Evolutionary conservation across 164 flowering plant genomes (phyloP).

Genomic region (Houttuynia cordata): DNA sequence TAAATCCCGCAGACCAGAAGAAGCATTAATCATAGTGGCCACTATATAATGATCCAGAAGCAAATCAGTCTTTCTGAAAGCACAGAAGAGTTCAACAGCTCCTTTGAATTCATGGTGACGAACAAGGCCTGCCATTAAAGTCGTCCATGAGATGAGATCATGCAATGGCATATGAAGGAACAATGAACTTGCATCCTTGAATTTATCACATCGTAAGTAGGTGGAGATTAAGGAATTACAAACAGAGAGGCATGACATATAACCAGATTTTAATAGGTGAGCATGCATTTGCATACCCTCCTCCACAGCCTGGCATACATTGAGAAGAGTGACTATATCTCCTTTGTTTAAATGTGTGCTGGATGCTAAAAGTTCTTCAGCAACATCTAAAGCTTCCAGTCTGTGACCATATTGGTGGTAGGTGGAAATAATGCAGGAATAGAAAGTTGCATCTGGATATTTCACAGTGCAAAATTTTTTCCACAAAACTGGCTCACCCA

Average conservation of each 20-base stretch:
- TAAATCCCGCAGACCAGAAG: constrained; percentile 13
- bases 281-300: constrained; percentile 18
- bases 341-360: constrained; percentile 4
- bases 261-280: constrained; percentile 12
- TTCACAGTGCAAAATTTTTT: constrained; percentile 3
- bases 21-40: constrained; percentile 10
- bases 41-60: constrained; percentile 3
- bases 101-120: constrained; percentile 2
- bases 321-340: constrained; percentile 11
- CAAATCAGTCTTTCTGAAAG: constrained; percentile 4
- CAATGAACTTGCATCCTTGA: constrained; percentile 10
- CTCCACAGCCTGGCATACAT: constrained; percentile 6
- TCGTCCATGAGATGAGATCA: constrained; percentile 16
- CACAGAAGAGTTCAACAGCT: constrained; percentile 4
- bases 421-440: constrained; percentile 7
- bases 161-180: constrained; percentile 9
- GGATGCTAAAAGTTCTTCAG: constrained; percentile 5
- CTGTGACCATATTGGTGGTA: constrained; percentile 4
- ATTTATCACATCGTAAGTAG: constrained; percentile 17
- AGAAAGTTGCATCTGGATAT: constrained; percentile 4
- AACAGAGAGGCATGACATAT: constrained; percentile 4
- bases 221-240: constrained; percentile 13
- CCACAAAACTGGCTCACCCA: constrained; percentile 5
- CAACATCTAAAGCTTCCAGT: constrained; percentile 8
- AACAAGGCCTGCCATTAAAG: constrained; percentile 11